A percentile compares a stretch with the other conserved stretches of the same genome.
These are phyloP conservation scores for Alternaria rosae DNA, from an alignment of 2,329 filamentous ascomycete species.

Conservation along the genomic window DNA sequence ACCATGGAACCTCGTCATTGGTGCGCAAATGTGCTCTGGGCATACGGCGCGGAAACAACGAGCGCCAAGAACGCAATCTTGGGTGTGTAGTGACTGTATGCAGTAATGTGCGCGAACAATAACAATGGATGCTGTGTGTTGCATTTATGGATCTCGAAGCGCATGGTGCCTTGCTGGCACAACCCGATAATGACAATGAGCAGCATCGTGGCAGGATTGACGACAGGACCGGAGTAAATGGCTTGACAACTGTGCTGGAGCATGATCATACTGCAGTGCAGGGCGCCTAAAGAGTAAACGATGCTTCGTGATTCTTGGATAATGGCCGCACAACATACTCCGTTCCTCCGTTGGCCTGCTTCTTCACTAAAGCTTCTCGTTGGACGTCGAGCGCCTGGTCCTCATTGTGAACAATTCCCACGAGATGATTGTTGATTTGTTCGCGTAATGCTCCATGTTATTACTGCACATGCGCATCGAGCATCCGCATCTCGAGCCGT, in stretches of 20 bases:
- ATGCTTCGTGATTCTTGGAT: neutral
- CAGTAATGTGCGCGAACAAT: neutral
- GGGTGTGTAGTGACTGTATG: neutral
- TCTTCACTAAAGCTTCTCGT: neutral
- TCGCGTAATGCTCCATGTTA: neutral
- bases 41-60: neutral
- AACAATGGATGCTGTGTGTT: neutral
- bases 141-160: neutral
- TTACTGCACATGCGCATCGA: neutral
- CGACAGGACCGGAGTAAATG: neutral
- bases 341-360: neutral
- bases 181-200: neutral
- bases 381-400: neutral
- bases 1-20: neutral
- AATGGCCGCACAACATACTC: neutral
- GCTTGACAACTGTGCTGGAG: neutral
- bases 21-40: neutral
- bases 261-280: neutral
- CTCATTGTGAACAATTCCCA: neutral
- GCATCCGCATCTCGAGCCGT: neutral
- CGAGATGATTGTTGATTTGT: neutral
- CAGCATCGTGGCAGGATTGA: neutral
- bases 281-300: constrained; percentile 3
- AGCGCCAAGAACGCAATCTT: constrained; percentile 2
- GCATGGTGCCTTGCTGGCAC: constrained; percentile 5